Percentiles rank a stretch among this genome's conserved stretches.
Evolutionary conservation across 1,284 basidiomycete genomes (phyloP).

Genomic region (Cerrena zonata): DNA sequence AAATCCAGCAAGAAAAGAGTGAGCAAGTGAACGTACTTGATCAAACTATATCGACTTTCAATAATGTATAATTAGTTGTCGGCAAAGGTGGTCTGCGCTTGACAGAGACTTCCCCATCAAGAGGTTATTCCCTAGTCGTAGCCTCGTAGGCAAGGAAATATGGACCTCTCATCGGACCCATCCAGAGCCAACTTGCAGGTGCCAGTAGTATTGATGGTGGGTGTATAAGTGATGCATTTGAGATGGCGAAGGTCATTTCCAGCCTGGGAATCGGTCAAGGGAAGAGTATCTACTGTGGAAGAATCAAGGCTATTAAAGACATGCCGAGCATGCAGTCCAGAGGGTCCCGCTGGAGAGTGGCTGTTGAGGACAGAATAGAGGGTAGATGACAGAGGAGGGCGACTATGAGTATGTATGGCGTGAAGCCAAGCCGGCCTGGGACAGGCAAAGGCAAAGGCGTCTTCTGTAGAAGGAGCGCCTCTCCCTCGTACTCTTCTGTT

Average conservation of each 20-base stretch:
- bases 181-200: constrained; percentile 25
- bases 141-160: constrained; percentile 36
- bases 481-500: constrained; percentile 55
- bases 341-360: constrained; percentile 31
- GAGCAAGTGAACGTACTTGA: constrained; percentile 43
- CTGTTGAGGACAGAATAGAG: constrained; percentile 10
- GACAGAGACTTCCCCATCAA: constrained; percentile 8
- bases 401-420: constrained; percentile 30
- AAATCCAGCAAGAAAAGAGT: background rate
- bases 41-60: constrained; percentile 42
- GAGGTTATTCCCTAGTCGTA: constrained; percentile 20
- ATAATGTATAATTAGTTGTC: constrained; percentile 25
- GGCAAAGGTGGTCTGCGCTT: constrained; percentile 29
- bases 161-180: constrained; percentile 42
- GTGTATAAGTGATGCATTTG: constrained; percentile 31
- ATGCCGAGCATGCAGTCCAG: constrained; percentile 29
- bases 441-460: constrained; percentile 77
- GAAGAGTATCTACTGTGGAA: constrained; percentile 41
- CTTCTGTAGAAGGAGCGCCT: constrained; percentile 69
- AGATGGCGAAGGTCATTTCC: constrained; percentile 44
- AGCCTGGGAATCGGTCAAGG: constrained; percentile 41
- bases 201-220: constrained; percentile 17
- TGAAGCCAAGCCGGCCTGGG: constrained; percentile 65
- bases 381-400: constrained; percentile 25
- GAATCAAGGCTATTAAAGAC: constrained; percentile 28